A percentile compares a stretch with the other conserved stretches of the same genome.
These are phyloP conservation scores for Dothiorella sarmentorum DNA, from an alignment of 2,329 filamentous ascomycete species.

Conservation along the genomic window DNA sequence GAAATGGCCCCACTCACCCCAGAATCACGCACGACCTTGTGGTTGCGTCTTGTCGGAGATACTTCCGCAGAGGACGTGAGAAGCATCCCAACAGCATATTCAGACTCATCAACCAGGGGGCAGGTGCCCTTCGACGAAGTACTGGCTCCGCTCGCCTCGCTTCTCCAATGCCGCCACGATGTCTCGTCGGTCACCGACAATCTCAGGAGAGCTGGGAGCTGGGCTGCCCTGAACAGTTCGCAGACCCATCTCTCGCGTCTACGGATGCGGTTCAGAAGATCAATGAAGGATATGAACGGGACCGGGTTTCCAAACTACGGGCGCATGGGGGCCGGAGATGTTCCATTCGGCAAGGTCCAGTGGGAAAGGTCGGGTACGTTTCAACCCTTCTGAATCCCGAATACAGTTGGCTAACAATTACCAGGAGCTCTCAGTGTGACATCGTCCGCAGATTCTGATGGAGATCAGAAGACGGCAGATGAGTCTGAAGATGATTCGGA, in stretches of 20 bases:
- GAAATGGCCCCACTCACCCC: background rate
- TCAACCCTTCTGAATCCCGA: too few species aligned
- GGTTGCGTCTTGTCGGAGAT: background rate
- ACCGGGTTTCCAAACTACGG: background rate
- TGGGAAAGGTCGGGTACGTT: constrained; percentile 3
- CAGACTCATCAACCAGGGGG: background rate
- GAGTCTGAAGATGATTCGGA: background rate
- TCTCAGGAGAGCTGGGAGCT: background rate
- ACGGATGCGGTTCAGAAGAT: background rate
- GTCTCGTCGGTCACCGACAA: background rate
- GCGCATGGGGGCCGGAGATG: background rate
- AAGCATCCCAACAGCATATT: background rate
- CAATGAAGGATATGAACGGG: background rate
- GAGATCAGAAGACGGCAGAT: background rate
- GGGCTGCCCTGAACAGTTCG: background rate
- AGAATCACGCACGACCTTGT: background rate
- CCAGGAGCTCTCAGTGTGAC: background rate
- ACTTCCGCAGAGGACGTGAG: background rate
- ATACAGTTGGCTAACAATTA: background rate
- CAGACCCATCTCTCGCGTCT: background rate
- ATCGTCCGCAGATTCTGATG: background rate
- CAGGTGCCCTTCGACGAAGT: background rate
- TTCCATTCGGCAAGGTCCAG: background rate
- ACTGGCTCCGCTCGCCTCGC: background rate
- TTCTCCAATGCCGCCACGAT: constrained; percentile 3